Evolutionary conservation across 148 eudicot species (phyloP).

Genomic region (Rhododendron ferrugineum): DNA sequence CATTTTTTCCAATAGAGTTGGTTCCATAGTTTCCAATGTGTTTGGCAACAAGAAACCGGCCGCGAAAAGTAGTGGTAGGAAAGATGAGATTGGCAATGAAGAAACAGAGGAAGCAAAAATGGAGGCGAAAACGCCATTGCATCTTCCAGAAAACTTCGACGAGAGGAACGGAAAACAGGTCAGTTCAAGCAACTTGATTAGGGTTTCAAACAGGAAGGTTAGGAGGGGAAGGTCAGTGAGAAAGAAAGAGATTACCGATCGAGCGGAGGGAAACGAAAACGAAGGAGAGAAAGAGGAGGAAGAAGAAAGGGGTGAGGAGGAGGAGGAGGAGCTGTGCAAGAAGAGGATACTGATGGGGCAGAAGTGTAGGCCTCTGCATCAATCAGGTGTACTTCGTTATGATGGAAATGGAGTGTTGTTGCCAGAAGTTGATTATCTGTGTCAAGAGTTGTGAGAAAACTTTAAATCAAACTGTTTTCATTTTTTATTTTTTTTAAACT

Average conservation of each 20-base stretch:
- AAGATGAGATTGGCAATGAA: background rate
- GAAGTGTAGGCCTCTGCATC: slow-evolving; percentile 48
- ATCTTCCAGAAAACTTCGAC: background rate
- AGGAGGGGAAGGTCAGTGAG: background rate
- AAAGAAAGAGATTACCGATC: background rate
- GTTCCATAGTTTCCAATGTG: slow-evolving; percentile 13
- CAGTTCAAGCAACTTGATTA: slow-evolving; percentile 2
- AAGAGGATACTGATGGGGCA: slow-evolving; percentile 70
- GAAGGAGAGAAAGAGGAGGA: slow-evolving; percentile 10
- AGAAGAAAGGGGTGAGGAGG: slow-evolving; percentile 11
- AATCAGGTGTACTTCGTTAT: slow-evolving; percentile 42
- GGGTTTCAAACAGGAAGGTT: background rate
- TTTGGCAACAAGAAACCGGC: slow-evolving; percentile 7
- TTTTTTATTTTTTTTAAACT: no score
- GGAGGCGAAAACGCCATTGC: background rate
- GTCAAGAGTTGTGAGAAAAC: background rate
- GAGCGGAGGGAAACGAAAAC: background rate
- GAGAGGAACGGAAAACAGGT: background rate
- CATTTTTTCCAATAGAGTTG: slow-evolving; percentile 8
- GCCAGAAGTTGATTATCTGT: slow-evolving; percentile 33
- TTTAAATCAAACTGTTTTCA: background rate
- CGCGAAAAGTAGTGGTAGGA: background rate
- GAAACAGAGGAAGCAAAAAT: background rate
- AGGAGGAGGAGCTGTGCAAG: slow-evolving; percentile 47
- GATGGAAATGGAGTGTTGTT: slow-evolving; percentile 49